These are phyloP conservation scores for Arctium lappa DNA, from an alignment of 129 eudicot species.

Conservation along the genomic window DNA sequence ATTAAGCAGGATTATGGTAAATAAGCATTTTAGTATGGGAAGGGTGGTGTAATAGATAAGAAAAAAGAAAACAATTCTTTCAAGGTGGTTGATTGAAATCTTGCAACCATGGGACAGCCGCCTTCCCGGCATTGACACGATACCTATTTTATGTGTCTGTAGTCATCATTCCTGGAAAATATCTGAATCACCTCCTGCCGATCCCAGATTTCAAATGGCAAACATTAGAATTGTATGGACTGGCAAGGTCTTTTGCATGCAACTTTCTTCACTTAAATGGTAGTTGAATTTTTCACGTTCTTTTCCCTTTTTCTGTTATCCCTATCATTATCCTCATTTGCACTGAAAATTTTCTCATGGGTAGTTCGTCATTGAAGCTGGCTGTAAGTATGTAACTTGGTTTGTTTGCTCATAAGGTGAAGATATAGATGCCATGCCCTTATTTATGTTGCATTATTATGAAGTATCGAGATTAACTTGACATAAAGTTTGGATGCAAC, in stretches of 20 bases:
- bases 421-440: neutral
- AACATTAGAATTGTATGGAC: neutral
- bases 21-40: neutral
- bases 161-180: neutral
- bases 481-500: neutral
- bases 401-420: neutral
- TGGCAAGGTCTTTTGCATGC: neutral
- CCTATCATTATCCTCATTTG: neutral
- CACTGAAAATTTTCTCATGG: neutral
- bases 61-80: neutral
- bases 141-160: neutral
- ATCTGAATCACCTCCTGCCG: neutral
- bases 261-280: neutral
- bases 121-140: neutral
- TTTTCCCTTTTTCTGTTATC: neutral
- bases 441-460: neutral
- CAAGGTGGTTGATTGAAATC: neutral
- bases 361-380: neutral
- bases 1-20: neutral
- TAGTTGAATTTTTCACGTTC: neutral
- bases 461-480: neutral
- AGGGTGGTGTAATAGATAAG: neutral
- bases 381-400: neutral
- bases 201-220: neutral
- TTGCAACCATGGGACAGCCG: neutral